Percentiles rank a stretch among this genome's conserved stretches.
Conservation (phyloP, 1,139 yeast genomes). For the Arxiozyma bovina region DNA sequence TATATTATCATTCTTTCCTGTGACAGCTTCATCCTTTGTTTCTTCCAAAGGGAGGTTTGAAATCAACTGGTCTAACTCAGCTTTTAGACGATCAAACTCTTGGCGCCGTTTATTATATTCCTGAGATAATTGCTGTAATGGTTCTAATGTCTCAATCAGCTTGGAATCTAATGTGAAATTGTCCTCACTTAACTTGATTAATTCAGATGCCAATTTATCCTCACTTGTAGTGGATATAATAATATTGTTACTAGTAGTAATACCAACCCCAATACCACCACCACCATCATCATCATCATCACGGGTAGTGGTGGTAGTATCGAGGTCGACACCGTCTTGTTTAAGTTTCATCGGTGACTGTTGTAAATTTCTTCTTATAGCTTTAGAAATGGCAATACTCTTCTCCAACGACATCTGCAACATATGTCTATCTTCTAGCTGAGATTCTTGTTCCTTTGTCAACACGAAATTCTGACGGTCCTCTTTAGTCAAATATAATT, state of each 20-base stretch:
- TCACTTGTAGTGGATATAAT: neutral
- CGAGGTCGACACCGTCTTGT: too few relatives aligned
- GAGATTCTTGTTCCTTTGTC: neutral
- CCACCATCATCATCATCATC: neutral
- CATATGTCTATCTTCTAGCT: conserved; percentile 3
- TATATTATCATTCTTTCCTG: neutral
- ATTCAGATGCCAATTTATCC: neutral
- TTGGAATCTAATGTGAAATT: neutral
- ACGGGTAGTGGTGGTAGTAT: neutral
- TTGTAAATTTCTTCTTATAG: conserved; percentile 6
- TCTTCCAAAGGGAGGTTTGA: neutral
- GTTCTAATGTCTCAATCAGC: neutral
- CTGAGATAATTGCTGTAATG: neutral
- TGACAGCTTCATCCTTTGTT: neutral
- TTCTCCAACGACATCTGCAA: conserved; percentile 22
- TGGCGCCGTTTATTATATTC: neutral
- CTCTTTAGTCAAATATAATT: conserved; percentile 18
- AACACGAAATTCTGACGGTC: neutral
- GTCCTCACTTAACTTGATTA: neutral
- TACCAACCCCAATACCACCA: neutral
- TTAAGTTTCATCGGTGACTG: neutral
- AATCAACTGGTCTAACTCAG: neutral
- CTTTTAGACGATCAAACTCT: neutral
- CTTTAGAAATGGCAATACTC: conserved; percentile 18
- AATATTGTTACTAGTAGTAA: conserved; percentile 3